Percentiles rank a stretch among this genome's conserved stretches.
These are phyloP conservation scores for Actinomortierella ambigua DNA, from an alignment of 371 early-diverging fungal species.

Conservation along the genomic window DNA sequence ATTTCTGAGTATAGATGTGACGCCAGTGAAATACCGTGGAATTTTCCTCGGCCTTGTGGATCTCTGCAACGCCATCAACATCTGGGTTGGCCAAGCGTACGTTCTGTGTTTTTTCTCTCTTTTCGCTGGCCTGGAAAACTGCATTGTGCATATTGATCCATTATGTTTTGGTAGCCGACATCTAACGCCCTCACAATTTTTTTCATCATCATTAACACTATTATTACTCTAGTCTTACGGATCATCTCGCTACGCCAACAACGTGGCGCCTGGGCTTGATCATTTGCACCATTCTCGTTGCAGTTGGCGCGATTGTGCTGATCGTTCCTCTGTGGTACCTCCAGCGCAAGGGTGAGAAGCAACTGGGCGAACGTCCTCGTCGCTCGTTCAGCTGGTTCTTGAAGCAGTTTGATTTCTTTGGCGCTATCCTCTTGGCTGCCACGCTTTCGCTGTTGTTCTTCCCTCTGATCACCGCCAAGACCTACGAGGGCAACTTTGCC, in stretches of 20 bases:
- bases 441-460: conserved; percentile 9
- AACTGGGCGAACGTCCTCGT: conserved; percentile 4
- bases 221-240: neutral
- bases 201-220: neutral
- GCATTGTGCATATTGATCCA: neutral
- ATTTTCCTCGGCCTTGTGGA: conserved; percentile 6
- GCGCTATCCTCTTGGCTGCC: conserved; percentile 10
- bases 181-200: neutral
- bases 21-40: conserved; percentile 11
- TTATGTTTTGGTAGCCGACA: neutral
- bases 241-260: neutral
- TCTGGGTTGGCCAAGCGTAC: conserved; percentile 12
- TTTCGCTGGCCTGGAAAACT: too few species aligned
- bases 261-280: conserved; percentile 1
- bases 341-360: conserved; percentile 11
- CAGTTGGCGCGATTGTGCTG: conserved; percentile 2
- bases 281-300: conserved; percentile 1
- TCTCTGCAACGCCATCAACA: conserved; percentile 3
- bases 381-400: conserved; percentile 9
- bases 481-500: conserved; percentile 8
- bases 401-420: conserved; percentile 11
- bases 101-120: neutral
- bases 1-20: conserved; percentile 4
- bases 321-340: conserved; percentile 11
- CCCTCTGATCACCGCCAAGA: conserved; percentile 6